Evolutionary conservation across 371 early-diverging fungal species (phyloP).

Genomic region (Funneliformis caledonium): DNA sequence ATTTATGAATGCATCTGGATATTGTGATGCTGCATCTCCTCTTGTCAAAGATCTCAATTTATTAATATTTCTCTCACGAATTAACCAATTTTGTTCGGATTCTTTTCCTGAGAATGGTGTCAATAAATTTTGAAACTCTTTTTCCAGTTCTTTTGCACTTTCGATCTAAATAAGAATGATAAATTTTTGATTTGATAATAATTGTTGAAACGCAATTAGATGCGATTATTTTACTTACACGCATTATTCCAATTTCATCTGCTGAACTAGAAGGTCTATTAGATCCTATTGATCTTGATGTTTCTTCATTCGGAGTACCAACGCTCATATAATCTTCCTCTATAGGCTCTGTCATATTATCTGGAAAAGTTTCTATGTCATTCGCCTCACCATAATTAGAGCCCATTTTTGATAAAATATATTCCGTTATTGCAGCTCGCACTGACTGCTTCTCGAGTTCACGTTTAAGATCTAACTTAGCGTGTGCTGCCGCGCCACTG

Average conservation of each 20-base stretch:
- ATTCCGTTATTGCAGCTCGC: constrained; percentile 16
- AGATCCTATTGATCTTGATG: background rate
- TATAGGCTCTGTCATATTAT: constrained; percentile 2
- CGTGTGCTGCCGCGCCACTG: constrained; percentile 25
- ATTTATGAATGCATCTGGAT: constrained; percentile 32
- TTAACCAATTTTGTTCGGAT: constrained; percentile 54
- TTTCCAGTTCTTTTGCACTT: constrained; percentile 43
- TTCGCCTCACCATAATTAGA: background rate
- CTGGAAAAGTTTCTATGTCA: constrained; percentile 12
- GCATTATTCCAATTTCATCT: constrained; percentile 27
- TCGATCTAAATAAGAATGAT: constrained; percentile 9
- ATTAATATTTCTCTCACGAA: constrained; percentile 44
- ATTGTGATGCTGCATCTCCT: constrained; percentile 42
- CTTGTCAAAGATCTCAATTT: constrained; percentile 44
- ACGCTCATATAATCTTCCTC: constrained; percentile 30
- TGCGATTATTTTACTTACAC: constrained; percentile 4
- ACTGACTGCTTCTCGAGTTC: constrained; percentile 18
- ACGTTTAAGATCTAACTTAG: constrained; percentile 28
- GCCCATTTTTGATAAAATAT: constrained; percentile 15
- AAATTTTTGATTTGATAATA: background rate
- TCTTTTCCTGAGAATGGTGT: constrained; percentile 48
- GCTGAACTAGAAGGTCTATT: constrained; percentile 15
- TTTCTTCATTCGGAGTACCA: constrained; percentile 16
- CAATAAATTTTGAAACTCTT: constrained; percentile 42
- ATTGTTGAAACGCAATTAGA: background rate